Evolutionary conservation across 768 basidiomycete genomes (phyloP).

Genomic region (Russula foetens): DNA sequence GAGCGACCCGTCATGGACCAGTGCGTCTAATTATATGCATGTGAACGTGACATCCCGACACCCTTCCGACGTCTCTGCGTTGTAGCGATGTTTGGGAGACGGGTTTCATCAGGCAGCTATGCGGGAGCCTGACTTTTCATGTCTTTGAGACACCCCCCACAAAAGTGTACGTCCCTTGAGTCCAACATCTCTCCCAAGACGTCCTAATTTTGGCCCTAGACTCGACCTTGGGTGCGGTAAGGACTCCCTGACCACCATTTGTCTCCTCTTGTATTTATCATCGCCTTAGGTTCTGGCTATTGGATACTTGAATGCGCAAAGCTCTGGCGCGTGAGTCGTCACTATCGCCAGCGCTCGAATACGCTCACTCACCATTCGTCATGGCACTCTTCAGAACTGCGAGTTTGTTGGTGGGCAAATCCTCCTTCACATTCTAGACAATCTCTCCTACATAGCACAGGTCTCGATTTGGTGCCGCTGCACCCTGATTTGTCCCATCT

Average conservation of each 20-base stretch:
- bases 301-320: constrained; percentile 64
- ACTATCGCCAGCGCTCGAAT: not conserved
- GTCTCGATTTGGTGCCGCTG: constrained; percentile 62
- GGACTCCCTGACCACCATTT: constrained; percentile 18
- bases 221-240: constrained; percentile 69
- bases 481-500: constrained; percentile 59
- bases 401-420: constrained; percentile 51
- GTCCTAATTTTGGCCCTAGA: constrained; percentile 27
- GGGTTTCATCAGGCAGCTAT: constrained; percentile 42
- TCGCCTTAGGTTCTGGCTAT: constrained; percentile 50
- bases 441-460: constrained; percentile 26
- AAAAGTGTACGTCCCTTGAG: constrained; percentile 43
- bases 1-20: constrained; percentile 55
- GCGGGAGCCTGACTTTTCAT: constrained; percentile 57
- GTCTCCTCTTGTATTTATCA: not conserved
- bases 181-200: not conserved
- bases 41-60: not conserved
- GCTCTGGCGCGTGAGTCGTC: constrained; percentile 45
- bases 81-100: constrained; percentile 65
- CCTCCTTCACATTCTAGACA: not conserved
- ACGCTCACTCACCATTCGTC: not conserved
- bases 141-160: constrained; percentile 50
- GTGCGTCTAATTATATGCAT: constrained; percentile 36
- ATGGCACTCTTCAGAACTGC: constrained; percentile 33
- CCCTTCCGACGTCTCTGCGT: constrained; percentile 1